Base-by-base conservation (phyloP, 2,329 filamentous ascomycete genomes). In the Erysiphe pisi region DNA sequence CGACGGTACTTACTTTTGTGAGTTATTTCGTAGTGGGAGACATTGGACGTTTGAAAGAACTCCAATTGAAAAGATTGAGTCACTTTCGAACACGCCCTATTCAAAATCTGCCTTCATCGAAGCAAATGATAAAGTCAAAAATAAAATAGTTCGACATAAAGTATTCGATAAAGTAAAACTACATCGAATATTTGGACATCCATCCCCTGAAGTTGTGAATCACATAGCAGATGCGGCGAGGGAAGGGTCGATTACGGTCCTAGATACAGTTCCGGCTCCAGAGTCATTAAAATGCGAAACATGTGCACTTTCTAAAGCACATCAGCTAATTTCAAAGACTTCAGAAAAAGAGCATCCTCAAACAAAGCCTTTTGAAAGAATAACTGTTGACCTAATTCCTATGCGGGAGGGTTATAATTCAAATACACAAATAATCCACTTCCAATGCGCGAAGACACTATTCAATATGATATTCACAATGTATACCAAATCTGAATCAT, bases 21-120 rank as follows among this genome's bases (percentile, higher is more conserved):
- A 25, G 20, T 65, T 12, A 65, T 65, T 65, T 28, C 22, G 28
- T n/a, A 65, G 61, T 28, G 61, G 61, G 28, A 65, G n/a, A 25
- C 61, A 65, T 36, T 65, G 61, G 61, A 36, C 61, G 28, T 65
- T 65, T 65, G 61, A 65, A 65, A 65, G 28, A 65, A 28, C 20
- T 65, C 61, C 28, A 65, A 36, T 65, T 40, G 36, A 40, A 40
- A 40, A 40, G 36, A 40, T 40, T 40, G 36, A 40, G 36, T 40
- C 9, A 40, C 36, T 40, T 40, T 40, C 36, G 36, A 40, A 40
- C 36, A 40, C 36, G 36, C 36, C 36, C 36, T 9, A 40, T 40
- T 40, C 36, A 40, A 40, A 40, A 40, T 40, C 36, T 40, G 36
- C 36, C 36, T 40, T 40, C 36, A 40, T 40, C 36, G 36, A 40